Conservation (phyloP, 768 basidiomycete genomes). For the Kwoniella botswanensis region DNA sequence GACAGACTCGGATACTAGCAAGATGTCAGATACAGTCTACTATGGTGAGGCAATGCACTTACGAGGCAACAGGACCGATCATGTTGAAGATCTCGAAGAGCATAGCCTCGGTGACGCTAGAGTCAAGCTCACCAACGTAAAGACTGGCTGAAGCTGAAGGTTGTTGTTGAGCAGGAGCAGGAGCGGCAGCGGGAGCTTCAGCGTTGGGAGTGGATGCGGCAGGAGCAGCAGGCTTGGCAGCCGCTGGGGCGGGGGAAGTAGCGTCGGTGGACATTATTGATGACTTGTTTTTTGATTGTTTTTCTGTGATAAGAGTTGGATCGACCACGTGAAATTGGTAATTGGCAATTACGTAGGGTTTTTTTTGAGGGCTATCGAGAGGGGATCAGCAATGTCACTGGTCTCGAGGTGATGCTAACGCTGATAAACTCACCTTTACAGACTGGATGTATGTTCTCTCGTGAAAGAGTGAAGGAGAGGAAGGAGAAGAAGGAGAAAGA, state of each 20-base stretch:
- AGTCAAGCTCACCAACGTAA: slow-evolving; percentile 98
- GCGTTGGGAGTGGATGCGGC: slow-evolving; percentile 43
- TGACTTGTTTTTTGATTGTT: slow-evolving; percentile 20
- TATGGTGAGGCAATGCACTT: slow-evolving; percentile 49
- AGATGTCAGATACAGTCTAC: background rate
- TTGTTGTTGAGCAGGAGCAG: slow-evolving; percentile 41
- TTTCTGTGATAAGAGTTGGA: slow-evolving; percentile 35
- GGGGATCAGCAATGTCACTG: background rate
- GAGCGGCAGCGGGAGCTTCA: slow-evolving; percentile 37
- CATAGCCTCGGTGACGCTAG: slow-evolving; percentile 98
- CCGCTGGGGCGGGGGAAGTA: slow-evolving; percentile 43
- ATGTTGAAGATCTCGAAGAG: slow-evolving; percentile 99
- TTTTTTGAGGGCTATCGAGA: slow-evolving; percentile 36
- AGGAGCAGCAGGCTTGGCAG: slow-evolving; percentile 36
- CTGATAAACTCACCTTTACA: slow-evolving; percentile 21
- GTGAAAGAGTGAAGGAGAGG: slow-evolving; percentile 19
- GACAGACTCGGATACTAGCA: slow-evolving; percentile 93
- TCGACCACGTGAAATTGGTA: slow-evolving; percentile 52
- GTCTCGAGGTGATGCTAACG: background rate
- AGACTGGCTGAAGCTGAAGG: slow-evolving; percentile 66
- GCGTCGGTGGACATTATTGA: slow-evolving; percentile 38
- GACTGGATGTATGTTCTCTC: slow-evolving; percentile 18
- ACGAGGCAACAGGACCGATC: slow-evolving; percentile 99
- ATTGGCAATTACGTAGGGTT: slow-evolving; percentile 55
- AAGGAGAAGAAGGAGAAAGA: slow-evolving; percentile 10